Evolutionary conservation across 1,139 yeast genomes (phyloP), one percentile per base, ranked within the genome.

Genomic region (Saccharomyces hybrid): DNA sequence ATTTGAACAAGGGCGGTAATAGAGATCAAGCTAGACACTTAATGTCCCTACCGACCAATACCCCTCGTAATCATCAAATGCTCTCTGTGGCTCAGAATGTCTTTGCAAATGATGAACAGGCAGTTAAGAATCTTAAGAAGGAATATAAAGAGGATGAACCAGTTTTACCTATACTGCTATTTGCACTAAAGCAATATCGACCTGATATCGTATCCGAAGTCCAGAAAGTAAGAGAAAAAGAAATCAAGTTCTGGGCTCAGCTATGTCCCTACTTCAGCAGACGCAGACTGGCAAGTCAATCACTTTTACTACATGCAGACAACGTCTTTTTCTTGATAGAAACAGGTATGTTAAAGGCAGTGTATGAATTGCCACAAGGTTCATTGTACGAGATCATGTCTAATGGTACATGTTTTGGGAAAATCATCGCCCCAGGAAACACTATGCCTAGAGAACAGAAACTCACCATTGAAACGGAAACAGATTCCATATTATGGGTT

Each of bases 351-450:
- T 75, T 93, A 48, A 79, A 86, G 47, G 82, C 88, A 2, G 80
- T 67, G 59, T 84, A 75, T 71, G 77, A 78, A 59, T 69, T 77
- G 62, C 76, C 78, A 61, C 78, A 78, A 61, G 79, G 87, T 3
- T 81, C 79, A 48, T 77, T 91, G 41, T 80, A 79, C 55, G 93
- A 93, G 58, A 84, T 89, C 16, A 81, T 91, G 55, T 78, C 93
- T 34, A 95, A 97, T n/a, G 82, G 90, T 59, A 90, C 97, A 0
- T 84, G 95, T 3, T 88, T 90, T 70, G 99, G 99, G 62, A 76
- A 59, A 55, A 68, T 68, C 34, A 61, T 65, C 11, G 63, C 63
- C 26, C 57, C 47, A 29, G 49, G 27, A 16, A 44, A 53, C 42
- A 31, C 19, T 7, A 47, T 51, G n/a, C 31, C 47, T n/a, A 34